Percentiles rank a stretch among this genome's conserved stretches.
Conservation (phyloP, 305 asterid species). For the Salvia sclarea region DNA sequence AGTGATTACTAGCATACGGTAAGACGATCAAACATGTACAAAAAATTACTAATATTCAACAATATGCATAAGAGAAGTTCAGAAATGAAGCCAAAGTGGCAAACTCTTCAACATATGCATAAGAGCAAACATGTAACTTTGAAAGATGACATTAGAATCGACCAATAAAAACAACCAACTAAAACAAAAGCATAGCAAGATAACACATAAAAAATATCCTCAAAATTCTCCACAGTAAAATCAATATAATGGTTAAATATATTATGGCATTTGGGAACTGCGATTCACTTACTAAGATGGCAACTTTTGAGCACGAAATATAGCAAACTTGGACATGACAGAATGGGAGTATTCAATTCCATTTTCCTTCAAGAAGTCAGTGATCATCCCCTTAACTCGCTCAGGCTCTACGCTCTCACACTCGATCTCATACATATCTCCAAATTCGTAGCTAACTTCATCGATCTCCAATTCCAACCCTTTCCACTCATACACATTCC, state of each 20-base stretch:
- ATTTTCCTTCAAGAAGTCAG: slow-evolving; percentile 64
- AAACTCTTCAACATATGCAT: neutral
- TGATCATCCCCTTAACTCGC: slow-evolving; percentile 66
- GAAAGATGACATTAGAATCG: slow-evolving; percentile 15
- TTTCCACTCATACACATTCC: slow-evolving; percentile 82
- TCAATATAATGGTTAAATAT: neutral
- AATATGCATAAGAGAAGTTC: too few relatives aligned
- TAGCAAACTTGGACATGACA: slow-evolving; percentile 71
- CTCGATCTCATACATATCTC: slow-evolving; percentile 83
- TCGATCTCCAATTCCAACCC: slow-evolving; percentile 85
- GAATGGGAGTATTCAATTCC: slow-evolving; percentile 68
- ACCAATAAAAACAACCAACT: slow-evolving; percentile 11
- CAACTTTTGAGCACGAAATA: slow-evolving; percentile 72
- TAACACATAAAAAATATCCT: neutral
- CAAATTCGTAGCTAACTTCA: slow-evolving; percentile 76
- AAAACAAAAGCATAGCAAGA: slow-evolving; percentile 4
- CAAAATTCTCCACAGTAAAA: neutral
- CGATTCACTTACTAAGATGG: slow-evolving; percentile 55
- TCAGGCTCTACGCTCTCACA: slow-evolving; percentile 93
- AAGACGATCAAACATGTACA: neutral
- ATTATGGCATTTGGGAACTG: neutral
- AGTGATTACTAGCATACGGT: neutral
- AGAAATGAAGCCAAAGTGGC: neutral
- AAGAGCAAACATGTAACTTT: neutral
- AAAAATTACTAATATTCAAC: too few relatives aligned